These are phyloP conservation scores for Piloderma croceum DNA, from an alignment of 768 basidiomycete species.

Conservation along the genomic window DNA sequence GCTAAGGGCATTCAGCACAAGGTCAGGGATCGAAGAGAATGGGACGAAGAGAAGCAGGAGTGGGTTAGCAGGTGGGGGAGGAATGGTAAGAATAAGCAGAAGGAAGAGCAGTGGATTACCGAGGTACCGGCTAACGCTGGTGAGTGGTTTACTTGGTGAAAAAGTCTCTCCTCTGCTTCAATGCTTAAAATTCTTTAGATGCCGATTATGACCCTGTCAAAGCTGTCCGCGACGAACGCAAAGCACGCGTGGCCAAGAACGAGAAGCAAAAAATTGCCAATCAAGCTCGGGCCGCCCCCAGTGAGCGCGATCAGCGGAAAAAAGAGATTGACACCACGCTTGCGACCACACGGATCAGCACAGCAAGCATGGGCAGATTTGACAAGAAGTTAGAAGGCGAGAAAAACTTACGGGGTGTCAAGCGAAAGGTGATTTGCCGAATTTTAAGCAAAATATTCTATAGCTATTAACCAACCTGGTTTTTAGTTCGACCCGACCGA, in stretches of 20 bases:
- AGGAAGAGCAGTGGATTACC: conserved; percentile 85
- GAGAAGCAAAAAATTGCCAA: conserved; percentile 72
- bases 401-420: conserved; percentile 79
- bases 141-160: conserved; percentile 31
- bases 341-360: conserved; percentile 72
- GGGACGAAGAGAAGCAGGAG: conserved; percentile 93
- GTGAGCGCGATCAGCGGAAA: conserved; percentile 52
- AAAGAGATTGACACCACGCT: conserved; percentile 70
- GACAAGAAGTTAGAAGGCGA: conserved; percentile 90
- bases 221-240: conserved; percentile 71
- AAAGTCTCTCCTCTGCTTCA: background rate
- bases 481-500: conserved; percentile 82
- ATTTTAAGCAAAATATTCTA: too few species aligned
- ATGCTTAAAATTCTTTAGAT: conserved; percentile 40
- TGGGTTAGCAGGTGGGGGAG: conserved; percentile 92
- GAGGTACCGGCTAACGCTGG: conserved; percentile 87
- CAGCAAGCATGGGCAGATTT: conserved; percentile 94
- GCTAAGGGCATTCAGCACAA: conserved; percentile 89
- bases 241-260: conserved; percentile 80
- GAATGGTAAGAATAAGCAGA: conserved; percentile 82
- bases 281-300: conserved; percentile 47
- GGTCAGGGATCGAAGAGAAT: conserved; percentile 71
- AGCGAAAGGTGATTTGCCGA: conserved; percentile 70
- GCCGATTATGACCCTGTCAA: conserved; percentile 76
- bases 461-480: too few species aligned